Base-by-base conservation (phyloP, 2,329 filamentous ascomycete genomes). In the Arthrobotrys entomopaga region DNA sequence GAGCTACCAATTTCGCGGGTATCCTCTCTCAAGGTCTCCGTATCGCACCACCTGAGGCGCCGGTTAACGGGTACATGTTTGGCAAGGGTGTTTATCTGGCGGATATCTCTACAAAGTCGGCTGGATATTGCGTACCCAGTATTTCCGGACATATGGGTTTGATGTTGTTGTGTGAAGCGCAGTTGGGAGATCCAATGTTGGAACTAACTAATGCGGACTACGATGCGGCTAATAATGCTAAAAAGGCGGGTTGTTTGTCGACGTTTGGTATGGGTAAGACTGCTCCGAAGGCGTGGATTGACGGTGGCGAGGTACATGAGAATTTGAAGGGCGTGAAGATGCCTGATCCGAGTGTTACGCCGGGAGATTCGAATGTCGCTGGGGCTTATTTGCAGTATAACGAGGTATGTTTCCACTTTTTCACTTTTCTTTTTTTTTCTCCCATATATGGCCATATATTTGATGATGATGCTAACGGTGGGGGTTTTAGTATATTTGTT, bases 21-120 rank as follows among this genome's bases (percentile, higher is more conserved):
- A 97, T 97, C 71, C 86, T 96, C 48, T 90, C 88, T 67, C 91
- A 96, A 81, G 93, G 93, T 77, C 86, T 97, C 5, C 90, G 92
- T n/a, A 96, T 96, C 77, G 93, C 93, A 5, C 93, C 93, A 0
- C 90, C 90, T 0, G 90, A 96, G 81, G 92, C 92, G 0, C 93
- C 92, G 0, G 88, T 88, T 0, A 86, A 85, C 3, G 91, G 91
- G 22, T 93, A 94, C 83, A 94, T 94, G 90, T 96, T 96, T 77
- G 92, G 90, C 67, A 96, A 96, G 81, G 92, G 92, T 50, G 90
- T 96, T 53, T 96, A 96, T 80, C 86, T 96, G 1, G 92, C 92
- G 1, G 92, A 96, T 79, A 93, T 93, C 85, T 90, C 88, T 0
- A 90, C 87, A 80, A 96, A 96, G 82, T 92, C 90, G 1, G 91